Conservation (phyloP, 73 alveolate species). For the Paramecium biaurelia region DNA sequence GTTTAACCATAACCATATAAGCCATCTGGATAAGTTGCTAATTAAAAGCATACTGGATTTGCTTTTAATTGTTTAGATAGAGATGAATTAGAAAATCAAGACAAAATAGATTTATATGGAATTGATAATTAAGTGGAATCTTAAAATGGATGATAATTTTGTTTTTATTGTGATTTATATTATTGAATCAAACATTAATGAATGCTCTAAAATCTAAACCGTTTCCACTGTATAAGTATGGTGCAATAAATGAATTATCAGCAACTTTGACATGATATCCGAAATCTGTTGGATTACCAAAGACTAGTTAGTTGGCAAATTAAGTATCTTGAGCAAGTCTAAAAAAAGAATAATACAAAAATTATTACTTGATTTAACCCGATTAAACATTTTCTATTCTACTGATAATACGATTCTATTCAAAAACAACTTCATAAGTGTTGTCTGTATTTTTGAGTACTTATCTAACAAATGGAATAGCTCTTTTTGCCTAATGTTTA, state of each 20-base stretch:
- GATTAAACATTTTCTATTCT: slow-evolving; percentile 34
- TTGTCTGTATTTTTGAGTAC: not conserved
- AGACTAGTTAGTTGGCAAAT: not conserved
- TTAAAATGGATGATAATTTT: not conserved
- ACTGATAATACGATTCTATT: not conserved
- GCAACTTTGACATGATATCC: slow-evolving; percentile 25
- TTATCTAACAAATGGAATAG: slow-evolving; percentile 1
- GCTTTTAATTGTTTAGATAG: slow-evolving; percentile 14
- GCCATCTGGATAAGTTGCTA: not conserved
- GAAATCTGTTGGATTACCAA: slow-evolving; percentile 41
- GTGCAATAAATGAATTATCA: slow-evolving; percentile 15
- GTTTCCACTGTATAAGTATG: slow-evolving; percentile 25
- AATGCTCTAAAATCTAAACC: slow-evolving; percentile 19
- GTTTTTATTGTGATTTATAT: slow-evolving; percentile 8
- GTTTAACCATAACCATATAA: not conserved
- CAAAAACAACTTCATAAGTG: slow-evolving; percentile 6
- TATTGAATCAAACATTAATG: not conserved
- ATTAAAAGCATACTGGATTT: not conserved
- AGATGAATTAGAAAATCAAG: not conserved
- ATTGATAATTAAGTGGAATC: not conserved
- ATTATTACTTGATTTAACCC: not conserved
- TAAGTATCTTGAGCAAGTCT: not conserved
- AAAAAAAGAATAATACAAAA: not conserved
- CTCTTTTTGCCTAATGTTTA: not conserved
- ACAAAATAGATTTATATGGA: not conserved